A percentile compares a stretch with the other conserved stretches of the same genome.
Conservation (phyloP, 192 early-diverging fungal genomes). For the Neocallimastix lanati region DNA sequence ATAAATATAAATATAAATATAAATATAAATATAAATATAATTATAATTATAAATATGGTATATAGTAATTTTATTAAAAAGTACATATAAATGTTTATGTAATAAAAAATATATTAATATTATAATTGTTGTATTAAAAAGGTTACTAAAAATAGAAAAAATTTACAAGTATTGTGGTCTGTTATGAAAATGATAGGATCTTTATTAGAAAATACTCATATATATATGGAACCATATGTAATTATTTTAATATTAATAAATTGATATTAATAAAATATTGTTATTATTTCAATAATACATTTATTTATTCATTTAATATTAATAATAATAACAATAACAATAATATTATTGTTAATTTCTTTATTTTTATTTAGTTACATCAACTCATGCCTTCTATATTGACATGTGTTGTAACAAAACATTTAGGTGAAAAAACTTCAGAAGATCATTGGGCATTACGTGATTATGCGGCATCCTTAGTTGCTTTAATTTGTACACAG, state of each 20-base stretch:
- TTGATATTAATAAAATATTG: not conserved
- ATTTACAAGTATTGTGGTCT: constrained; percentile 42
- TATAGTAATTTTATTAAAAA: too few relatives aligned
- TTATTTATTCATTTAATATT: too few relatives aligned
- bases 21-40: not conserved
- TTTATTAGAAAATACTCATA: constrained; percentile 65
- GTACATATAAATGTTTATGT: too few relatives aligned
- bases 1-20: not conserved
- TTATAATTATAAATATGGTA: too few relatives aligned
- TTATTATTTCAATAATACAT: too few relatives aligned
- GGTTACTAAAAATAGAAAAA: constrained; percentile 62
- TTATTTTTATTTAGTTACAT: constrained; percentile 46
- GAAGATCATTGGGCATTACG: constrained; percentile 78
- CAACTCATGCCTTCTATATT: constrained; percentile 85
- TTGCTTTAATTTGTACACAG: constrained; percentile 49
- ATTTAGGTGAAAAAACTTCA: constrained; percentile 40
- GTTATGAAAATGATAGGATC: constrained; percentile 67
- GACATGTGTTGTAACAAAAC: constrained; percentile 77
- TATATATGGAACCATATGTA: constrained; percentile 91
- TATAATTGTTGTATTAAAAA: too few relatives aligned
- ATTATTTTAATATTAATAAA: constrained; percentile 2
- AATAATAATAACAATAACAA: too few relatives aligned
- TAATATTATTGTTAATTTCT: too few relatives aligned
- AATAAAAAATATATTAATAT: too few relatives aligned
- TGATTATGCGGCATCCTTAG: constrained; percentile 49